These are phyloP conservation scores for Eucalyptus tenuipes DNA, from an alignment of 345 rosid species.

Conservation along the genomic window DNA sequence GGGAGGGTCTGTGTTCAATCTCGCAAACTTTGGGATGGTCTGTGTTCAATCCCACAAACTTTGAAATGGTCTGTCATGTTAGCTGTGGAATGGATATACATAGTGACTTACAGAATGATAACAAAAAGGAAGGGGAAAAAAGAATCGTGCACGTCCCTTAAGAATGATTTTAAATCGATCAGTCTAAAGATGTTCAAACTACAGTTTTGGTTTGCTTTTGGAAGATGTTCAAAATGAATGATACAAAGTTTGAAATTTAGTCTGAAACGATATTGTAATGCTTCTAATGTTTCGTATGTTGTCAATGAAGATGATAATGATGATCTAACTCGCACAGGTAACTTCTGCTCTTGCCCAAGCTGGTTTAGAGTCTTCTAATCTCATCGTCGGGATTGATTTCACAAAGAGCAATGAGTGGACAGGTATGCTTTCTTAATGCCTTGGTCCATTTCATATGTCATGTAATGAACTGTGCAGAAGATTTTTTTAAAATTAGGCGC, in stretches of 20 bases:
- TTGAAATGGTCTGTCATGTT: neutral
- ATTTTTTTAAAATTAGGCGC: conserved; percentile 25
- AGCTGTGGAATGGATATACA: neutral
- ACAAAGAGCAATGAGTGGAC: conserved; percentile 93
- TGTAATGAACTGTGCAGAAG: neutral
- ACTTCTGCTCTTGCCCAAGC: conserved; percentile 67
- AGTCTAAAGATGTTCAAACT: neutral
- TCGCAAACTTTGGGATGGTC: neutral
- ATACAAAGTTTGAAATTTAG: neutral
- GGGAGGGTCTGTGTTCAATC: neutral
- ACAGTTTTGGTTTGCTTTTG: neutral
- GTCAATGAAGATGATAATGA: neutral
- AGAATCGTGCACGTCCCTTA: neutral
- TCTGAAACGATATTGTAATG: neutral
- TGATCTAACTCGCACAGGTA: conserved; percentile 26
- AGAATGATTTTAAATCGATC: neutral
- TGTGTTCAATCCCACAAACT: neutral
- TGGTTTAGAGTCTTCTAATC: conserved; percentile 86
- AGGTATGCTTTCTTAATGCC: conserved; percentile 21
- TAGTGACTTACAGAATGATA: neutral
- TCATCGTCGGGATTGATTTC: conserved; percentile 86
- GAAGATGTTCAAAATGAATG: neutral
- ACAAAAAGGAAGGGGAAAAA: neutral
- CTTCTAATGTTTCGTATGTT: neutral
- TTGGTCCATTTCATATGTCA: neutral